phyloP scores from a whole-genome alignment of 1,284 basidiomycete genomes.

The Microbotryum violaceum region DNA sequence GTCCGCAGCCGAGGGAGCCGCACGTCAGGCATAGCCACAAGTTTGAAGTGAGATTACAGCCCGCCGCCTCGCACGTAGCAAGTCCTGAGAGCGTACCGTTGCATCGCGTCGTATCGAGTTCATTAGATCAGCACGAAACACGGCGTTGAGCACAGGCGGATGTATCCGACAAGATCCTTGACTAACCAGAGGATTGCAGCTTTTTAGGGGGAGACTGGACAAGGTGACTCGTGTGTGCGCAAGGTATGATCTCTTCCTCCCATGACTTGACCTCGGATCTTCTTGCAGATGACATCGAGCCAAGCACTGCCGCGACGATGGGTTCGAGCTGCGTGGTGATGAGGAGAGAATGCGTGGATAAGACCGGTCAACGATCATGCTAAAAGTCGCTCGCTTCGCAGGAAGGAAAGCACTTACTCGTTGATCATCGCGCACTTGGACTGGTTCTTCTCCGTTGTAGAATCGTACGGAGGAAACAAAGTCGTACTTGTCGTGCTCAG shows the following conservation, averaged over 20 bases:
- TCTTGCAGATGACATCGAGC: constrained; percentile 75
- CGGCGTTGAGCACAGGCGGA: no score
- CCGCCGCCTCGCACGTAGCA: constrained; percentile 47
- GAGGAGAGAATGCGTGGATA: not conserved
- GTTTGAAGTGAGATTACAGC: constrained; percentile 77
- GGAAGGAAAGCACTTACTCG: no score
- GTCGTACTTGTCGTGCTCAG: constrained; percentile 81
- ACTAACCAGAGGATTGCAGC: constrained; percentile 51
- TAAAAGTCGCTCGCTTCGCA: no score
- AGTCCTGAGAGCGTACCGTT: constrained; percentile 49
- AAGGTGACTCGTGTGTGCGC: constrained; percentile 77
- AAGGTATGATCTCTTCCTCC: constrained; percentile 86
- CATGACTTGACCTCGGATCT: constrained; percentile 94
- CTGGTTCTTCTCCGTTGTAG: not conserved
- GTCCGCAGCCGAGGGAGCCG: constrained; percentile 88
- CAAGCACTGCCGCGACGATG: constrained; percentile 66
- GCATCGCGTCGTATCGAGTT: no score
- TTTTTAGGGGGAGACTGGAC: constrained; percentile 54
- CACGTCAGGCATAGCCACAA: constrained; percentile 93
- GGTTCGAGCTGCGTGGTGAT: constrained; percentile 38
- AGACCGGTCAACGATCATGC: not conserved
- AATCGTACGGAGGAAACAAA: constrained; percentile 39
- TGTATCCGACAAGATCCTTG: no score
- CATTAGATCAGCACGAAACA: no score
- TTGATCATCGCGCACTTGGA: not conserved